Evolutionary conservation across 2,329 filamentous ascomycete genomes (phyloP).

Genomic region (Scytalidium lignicola): DNA sequence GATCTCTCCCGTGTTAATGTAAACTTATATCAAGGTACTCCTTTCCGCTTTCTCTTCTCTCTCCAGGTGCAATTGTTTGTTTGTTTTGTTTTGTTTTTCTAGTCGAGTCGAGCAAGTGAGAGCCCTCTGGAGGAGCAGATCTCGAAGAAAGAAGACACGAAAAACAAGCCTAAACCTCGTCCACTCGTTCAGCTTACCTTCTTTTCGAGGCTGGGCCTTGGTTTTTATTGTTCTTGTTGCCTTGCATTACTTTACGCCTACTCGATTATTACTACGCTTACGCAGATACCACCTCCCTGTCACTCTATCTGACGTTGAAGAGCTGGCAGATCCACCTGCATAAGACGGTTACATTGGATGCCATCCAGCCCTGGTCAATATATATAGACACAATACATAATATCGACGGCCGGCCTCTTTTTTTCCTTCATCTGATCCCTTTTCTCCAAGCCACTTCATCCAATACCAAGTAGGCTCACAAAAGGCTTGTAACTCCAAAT

Average conservation of each 20-base stretch:
- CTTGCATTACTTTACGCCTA: not conserved
- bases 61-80: no score
- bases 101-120: no score
- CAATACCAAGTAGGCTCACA: not conserved
- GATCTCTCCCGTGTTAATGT: no score
- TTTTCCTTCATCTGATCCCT: not conserved
- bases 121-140: not conserved
- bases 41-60: no score
- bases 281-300: not conserved
- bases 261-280: not conserved
- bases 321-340: not conserved
- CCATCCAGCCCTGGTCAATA: no score
- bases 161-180: not conserved
- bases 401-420: no score
- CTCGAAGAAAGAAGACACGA: not conserved
- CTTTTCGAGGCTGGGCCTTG: not conserved
- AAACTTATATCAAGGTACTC: no score
- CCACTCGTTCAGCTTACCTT: not conserved
- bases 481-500: not conserved
- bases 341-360: not conserved
- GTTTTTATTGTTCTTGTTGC: not conserved
- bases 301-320: not conserved
- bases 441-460: not conserved
- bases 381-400: no score
- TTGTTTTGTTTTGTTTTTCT: no score